phyloP scores from a whole-genome alignment of 805 yeast genomes.

The Myxozyma vanderwaltii region DNA sequence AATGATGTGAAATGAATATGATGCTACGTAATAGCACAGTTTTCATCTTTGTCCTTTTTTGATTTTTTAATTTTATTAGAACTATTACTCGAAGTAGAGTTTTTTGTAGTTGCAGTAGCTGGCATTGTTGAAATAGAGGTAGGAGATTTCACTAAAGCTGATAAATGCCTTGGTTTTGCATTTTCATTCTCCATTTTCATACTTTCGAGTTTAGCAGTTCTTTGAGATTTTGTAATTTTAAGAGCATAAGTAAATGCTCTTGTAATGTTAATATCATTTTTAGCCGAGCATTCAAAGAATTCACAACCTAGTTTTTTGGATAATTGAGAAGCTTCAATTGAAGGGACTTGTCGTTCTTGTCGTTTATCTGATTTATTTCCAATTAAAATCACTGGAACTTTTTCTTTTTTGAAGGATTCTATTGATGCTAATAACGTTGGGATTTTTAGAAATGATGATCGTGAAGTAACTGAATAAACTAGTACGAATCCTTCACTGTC shows the following conservation, averaged over 20 bases:
- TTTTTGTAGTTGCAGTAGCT: neutral
- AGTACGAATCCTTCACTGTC: conserved; percentile 88
- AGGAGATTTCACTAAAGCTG: neutral
- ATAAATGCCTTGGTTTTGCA: neutral
- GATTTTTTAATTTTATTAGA: neutral
- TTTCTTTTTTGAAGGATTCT: conserved; percentile 72
- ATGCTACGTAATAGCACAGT: no score
- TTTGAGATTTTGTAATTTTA: neutral
- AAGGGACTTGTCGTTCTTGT: conserved; percentile 63
- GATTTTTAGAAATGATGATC: conserved; percentile 74
- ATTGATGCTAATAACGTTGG: conserved; percentile 82
- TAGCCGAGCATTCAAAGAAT: conserved; percentile 92
- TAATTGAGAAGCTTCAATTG: conserved; percentile 57
- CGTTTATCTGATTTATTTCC: conserved; percentile 90
- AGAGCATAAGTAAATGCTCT: conserved; percentile 88
- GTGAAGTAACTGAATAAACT: conserved; percentile 81
- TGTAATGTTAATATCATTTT: conserved; percentile 83
- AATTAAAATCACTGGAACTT: conserved; percentile 83
- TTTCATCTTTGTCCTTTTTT: neutral
- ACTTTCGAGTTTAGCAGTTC: neutral
- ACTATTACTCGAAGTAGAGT: neutral
- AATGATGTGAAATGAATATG: no score
- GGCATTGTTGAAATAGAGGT: neutral
- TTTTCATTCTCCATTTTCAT: neutral
- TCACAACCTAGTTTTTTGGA: conserved; percentile 86